Conservation (phyloP, 2,329 filamentous ascomycete genomes). For the Fusarium robinianum region DNA sequence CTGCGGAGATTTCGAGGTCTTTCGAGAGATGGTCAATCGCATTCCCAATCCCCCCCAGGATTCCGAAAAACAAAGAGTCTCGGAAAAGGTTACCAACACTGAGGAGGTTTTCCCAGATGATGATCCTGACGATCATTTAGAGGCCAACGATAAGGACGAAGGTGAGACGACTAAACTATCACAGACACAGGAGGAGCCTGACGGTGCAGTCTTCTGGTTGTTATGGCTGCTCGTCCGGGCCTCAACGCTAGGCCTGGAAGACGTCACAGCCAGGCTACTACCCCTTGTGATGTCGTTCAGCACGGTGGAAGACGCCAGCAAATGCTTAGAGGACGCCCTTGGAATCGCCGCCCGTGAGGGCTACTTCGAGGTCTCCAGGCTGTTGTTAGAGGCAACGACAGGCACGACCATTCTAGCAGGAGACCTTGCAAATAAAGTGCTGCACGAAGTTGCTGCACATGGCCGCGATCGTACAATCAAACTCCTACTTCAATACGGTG, state of each 20-base stretch:
- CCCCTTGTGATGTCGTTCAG: no score
- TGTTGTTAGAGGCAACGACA: not conserved
- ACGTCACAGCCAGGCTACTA: not conserved
- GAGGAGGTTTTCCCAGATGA: no score
- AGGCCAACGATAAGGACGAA: no score
- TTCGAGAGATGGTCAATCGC: not conserved
- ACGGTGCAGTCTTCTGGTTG: not conserved
- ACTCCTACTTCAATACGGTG: not conserved
- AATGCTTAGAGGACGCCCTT: no score
- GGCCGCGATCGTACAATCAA: not conserved
- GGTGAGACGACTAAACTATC: no score
- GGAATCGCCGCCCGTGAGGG: not conserved
- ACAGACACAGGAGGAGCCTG: not conserved
- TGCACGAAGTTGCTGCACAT: not conserved
- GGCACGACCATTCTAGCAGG: not conserved
- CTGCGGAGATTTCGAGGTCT: not conserved
- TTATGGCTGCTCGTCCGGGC: not conserved
- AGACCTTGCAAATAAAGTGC: not conserved
- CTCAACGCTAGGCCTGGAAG: not conserved
- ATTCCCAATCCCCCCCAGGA: constrained; percentile 1
- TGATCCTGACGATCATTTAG: no score
- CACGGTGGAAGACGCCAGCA: no score
- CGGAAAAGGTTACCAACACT: no score
- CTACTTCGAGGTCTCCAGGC: not conserved
- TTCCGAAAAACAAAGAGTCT: no score